Conservation (phyloP, 2,329 filamentous ascomycete genomes). For the Ophiostoma australiae region DNA sequence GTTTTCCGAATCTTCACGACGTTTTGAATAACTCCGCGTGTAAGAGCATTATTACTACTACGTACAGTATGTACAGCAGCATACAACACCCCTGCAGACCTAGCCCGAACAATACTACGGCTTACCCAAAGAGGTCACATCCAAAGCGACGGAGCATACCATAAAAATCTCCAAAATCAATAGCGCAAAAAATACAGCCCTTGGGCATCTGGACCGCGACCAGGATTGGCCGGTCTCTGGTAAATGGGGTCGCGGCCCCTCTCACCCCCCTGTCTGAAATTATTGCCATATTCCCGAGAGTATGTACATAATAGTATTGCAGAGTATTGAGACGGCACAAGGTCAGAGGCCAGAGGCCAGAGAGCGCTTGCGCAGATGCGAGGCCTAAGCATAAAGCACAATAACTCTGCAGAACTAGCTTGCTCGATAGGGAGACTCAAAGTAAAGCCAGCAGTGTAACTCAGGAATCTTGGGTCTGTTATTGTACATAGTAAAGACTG, state of each 20-base stretch:
- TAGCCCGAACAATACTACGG: not conserved
- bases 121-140: not conserved
- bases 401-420: not conserved
- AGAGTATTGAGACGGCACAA: not conserved
- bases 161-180: not conserved
- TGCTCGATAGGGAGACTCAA: not conserved
- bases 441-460: not conserved
- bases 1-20: not conserved
- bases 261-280: not conserved
- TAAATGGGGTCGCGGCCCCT: not conserved
- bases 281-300: not conserved
- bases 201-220: constrained; percentile 1
- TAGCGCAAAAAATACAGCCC: constrained; percentile 3
- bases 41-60: not conserved
- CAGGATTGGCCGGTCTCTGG: not conserved
- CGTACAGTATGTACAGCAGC: too few relatives aligned
- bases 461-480: not conserved
- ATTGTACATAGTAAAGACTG: too few relatives aligned
- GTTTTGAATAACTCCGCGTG: not conserved
- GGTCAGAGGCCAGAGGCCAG: not conserved
- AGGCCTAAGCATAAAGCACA: not conserved
- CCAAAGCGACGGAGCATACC: not conserved
- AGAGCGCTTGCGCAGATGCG: not conserved
- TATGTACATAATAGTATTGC: too few relatives aligned
- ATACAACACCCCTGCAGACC: not conserved